These are phyloP conservation scores for Chaetomidium leptoderma DNA, from an alignment of 495 filamentous ascomycete species.

Conservation along the genomic window DNA sequence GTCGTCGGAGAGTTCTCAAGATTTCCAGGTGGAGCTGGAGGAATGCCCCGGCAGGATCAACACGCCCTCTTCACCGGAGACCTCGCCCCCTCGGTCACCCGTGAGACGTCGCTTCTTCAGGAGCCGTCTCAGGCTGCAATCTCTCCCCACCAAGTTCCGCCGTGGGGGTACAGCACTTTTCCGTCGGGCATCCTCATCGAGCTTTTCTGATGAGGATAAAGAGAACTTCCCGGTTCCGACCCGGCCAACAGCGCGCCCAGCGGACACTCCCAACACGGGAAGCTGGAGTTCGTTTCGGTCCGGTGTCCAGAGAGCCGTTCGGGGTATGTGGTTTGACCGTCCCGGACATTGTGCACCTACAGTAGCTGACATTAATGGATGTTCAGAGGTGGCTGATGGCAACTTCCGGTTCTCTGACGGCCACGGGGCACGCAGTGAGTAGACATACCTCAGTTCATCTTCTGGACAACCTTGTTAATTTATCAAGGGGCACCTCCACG, in stretches of 20 bases:
- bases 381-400: slow-evolving; percentile 7
- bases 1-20: slow-evolving; percentile 1
- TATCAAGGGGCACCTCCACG: background rate
- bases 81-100: background rate
- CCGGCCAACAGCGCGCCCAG: background rate
- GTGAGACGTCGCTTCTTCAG: background rate
- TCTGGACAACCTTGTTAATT: background rate
- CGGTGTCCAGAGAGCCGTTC: slow-evolving; percentile 5
- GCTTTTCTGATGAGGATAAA: background rate
- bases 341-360: background rate
- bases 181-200: background rate
- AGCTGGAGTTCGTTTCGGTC: slow-evolving; percentile 14
- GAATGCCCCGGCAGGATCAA: background rate
- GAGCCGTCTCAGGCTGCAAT: background rate
- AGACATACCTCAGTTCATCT: no score
- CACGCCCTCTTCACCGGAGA: background rate
- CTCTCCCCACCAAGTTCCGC: slow-evolving; percentile 5
- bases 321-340: slow-evolving; percentile 3
- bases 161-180: background rate
- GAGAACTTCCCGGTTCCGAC: background rate
- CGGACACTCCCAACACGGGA: background rate
- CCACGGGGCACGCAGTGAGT: background rate
- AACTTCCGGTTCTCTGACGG: slow-evolving; percentile 6
- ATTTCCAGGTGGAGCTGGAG: background rate
- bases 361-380: background rate